A percentile compares a stretch with the other conserved stretches of the same genome.
Conservation (phyloP, 2,329 filamentous ascomycete species). For the Furcasterigmium furcatum region DNA sequence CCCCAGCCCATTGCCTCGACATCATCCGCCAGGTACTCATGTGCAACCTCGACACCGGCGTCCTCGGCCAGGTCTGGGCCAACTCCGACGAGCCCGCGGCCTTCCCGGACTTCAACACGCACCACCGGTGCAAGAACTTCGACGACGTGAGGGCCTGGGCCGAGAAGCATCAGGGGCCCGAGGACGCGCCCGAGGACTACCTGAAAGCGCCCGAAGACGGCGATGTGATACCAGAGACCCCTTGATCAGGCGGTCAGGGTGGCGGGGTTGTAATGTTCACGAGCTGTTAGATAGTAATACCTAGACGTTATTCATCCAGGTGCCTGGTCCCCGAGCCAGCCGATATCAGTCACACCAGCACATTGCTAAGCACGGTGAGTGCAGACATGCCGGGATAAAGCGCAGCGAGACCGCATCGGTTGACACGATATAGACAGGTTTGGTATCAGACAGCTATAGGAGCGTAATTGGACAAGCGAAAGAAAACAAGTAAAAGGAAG, state of each 20-base stretch:
- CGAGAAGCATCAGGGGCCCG: conserved; percentile 41
- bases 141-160: conserved; percentile 52
- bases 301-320: too few relatives aligned
- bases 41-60: conserved; percentile 58
- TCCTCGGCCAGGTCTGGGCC: conserved; percentile 61
- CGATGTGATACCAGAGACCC: conserved; percentile 7
- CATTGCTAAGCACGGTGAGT: too few relatives aligned
- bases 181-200: conserved; percentile 15
- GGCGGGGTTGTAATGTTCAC: too few relatives aligned
- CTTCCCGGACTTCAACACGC: conserved; percentile 61
- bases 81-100: conserved; percentile 38
- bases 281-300: too few relatives aligned
- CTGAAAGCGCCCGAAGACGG: conserved; percentile 9
- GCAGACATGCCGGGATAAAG: too few relatives aligned
- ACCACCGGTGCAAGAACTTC: conserved; percentile 56
- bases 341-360: too few relatives aligned
- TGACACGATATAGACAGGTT: too few relatives aligned
- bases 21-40: conserved; percentile 60
- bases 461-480: too few relatives aligned
- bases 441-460: too few relatives aligned
- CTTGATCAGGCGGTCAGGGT: background rate
- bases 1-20: conserved; percentile 57
- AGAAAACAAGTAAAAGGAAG: too few relatives aligned
- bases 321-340: too few relatives aligned
- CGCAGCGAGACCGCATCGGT: too few relatives aligned